These are phyloP conservation scores for Patellifolia procumbens DNA, from an alignment of 179 eudicot genomes.

Conservation along the genomic window DNA sequence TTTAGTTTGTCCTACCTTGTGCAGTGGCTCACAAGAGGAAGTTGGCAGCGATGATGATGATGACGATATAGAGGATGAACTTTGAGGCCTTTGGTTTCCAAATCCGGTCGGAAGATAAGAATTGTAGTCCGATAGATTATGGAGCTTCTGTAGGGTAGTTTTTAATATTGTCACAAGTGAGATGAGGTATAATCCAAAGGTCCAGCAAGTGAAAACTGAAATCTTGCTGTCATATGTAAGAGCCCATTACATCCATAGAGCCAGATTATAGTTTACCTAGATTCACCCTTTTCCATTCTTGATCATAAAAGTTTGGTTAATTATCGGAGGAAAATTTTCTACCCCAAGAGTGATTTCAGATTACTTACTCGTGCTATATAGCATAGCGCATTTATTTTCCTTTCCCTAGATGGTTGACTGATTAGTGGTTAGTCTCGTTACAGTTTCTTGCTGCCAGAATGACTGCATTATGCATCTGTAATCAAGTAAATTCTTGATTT, in stretches of 20 bases:
- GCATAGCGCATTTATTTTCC: neutral
- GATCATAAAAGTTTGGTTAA: no score
- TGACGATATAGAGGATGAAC: slow-evolving; percentile 47
- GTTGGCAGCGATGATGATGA: slow-evolving; percentile 30
- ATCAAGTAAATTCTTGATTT: no score
- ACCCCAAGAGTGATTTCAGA: no score
- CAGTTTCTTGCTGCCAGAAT: neutral
- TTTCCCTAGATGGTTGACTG: no score
- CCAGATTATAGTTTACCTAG: no score
- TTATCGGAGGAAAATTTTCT: neutral
- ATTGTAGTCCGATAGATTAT: neutral
- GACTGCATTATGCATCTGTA: no score
- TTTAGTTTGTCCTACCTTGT: slow-evolving; percentile 13
- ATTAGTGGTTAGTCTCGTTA: no score
- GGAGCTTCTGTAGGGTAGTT: neutral
- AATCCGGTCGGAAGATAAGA: slow-evolving; percentile 12
- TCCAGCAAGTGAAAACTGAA: slow-evolving; percentile 9
- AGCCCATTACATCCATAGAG: neutral
- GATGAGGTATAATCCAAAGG: neutral
- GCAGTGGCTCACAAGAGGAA: slow-evolving; percentile 38
- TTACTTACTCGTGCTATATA: neutral
- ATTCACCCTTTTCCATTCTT: neutral
- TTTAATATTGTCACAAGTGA: neutral
- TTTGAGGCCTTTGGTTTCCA: slow-evolving; percentile 30
- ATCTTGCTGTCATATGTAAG: neutral